A percentile compares a stretch with the other conserved stretches of the same genome.
phyloP scores from a whole-genome alignment of 495 filamentous ascomycete species.

The Neurospora sp. region DNA sequence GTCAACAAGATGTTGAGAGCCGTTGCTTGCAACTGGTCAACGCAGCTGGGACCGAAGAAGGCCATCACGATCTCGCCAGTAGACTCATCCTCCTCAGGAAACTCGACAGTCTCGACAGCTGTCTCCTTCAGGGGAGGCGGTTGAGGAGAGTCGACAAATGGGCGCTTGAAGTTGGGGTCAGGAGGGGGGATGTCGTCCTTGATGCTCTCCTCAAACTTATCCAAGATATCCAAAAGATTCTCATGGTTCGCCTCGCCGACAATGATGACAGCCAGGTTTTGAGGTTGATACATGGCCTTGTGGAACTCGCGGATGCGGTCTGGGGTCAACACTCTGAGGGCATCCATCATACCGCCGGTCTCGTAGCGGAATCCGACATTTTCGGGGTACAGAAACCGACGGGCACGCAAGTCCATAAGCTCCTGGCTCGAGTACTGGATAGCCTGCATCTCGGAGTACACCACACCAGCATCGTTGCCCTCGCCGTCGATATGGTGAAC shows the following conservation, averaged over 20 bases:
- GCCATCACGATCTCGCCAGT: conserved; percentile 74
- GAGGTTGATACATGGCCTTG: conserved; percentile 95
- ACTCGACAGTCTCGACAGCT: conserved; percentile 66
- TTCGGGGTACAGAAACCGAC: conserved; percentile 75
- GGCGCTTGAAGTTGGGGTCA: conserved; percentile 65
- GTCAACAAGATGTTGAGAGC: conserved; percentile 68
- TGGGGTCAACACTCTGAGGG: conserved; percentile 71
- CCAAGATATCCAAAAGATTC: conserved; percentile 68
- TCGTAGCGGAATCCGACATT: conserved; percentile 91
- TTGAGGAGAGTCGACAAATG: conserved; percentile 81
- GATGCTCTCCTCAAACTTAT: conserved; percentile 81
- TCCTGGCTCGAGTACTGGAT: conserved; percentile 74
- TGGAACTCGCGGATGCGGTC: conserved; percentile 90
- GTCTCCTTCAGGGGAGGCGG: conserved; percentile 61
- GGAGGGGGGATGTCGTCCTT: conserved; percentile 66
- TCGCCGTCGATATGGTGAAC: conserved; percentile 91
- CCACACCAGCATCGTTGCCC: conserved; percentile 92
- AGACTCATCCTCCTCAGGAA: conserved; percentile 94
- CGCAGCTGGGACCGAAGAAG: conserved; percentile 76
- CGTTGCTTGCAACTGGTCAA: conserved; percentile 47
- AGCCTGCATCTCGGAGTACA: conserved; percentile 98
- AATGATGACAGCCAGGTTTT: conserved; percentile 83
- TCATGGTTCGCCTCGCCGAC: conserved; percentile 81
- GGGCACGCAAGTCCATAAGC: conserved; percentile 73
- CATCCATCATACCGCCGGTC: conserved; percentile 94